Evolutionary conservation across 306 rosid genomes (phyloP).

Genomic region (Lablab purpureus): DNA sequence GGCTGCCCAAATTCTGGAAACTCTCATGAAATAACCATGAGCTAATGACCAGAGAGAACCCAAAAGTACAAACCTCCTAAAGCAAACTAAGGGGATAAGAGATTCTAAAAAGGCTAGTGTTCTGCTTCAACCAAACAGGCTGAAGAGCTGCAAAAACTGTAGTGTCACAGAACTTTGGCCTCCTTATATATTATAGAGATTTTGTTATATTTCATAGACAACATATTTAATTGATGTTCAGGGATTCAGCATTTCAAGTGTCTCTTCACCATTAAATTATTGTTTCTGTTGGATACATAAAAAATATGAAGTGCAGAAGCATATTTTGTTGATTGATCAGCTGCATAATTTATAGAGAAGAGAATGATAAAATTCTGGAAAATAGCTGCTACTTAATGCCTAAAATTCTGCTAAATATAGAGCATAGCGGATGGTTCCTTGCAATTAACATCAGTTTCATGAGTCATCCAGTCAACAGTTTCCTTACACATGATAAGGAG

Average conservation of each 20-base stretch:
- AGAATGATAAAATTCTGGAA: too few species aligned
- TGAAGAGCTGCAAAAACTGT: not conserved
- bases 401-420: too few species aligned
- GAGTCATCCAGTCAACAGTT: too few species aligned
- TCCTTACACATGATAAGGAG: conserved; percentile 10
- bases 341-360: too few species aligned
- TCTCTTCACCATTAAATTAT: not conserved
- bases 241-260: conserved; percentile 6
- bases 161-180: not conserved
- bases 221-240: conserved; percentile 17
- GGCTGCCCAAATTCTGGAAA: conserved; percentile 16
- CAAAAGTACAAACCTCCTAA: conserved; percentile 18
- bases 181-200: conserved; percentile 4
- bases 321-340: too few species aligned
- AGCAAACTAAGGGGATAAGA: conserved; percentile 9
- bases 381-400: too few species aligned
- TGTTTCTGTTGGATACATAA: not conserved
- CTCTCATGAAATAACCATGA: conserved; percentile 14
- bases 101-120: not conserved
- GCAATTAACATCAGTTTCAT: too few species aligned
- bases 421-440: too few species aligned
- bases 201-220: conserved; percentile 14
- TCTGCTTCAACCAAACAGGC: not conserved
- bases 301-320: too few species aligned
- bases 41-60: not conserved